Evolutionary conservation across 306 rosid species (phyloP).

Genomic region (Cyclanthera cordifolia): DNA sequence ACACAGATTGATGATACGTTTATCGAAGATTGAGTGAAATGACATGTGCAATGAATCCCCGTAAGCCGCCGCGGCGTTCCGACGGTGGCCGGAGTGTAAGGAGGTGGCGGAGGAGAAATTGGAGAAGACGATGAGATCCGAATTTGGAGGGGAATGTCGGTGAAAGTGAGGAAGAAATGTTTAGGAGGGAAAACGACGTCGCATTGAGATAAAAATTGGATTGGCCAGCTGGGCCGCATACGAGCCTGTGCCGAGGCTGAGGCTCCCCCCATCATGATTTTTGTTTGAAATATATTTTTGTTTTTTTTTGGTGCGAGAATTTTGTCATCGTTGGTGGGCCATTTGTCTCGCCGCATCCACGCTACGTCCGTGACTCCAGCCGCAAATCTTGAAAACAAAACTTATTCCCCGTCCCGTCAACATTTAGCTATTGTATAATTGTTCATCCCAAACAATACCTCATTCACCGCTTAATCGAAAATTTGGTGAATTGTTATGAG

Average conservation of each 20-base stretch:
- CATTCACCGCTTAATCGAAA: too few relatives aligned
- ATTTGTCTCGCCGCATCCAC: background rate
- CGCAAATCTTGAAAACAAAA: constrained; percentile 8
- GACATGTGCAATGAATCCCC: background rate
- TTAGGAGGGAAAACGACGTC: constrained; percentile 4
- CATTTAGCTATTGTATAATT: too few relatives aligned
- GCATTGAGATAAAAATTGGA: background rate
- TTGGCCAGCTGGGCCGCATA: constrained; percentile 12
- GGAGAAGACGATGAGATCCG: constrained; percentile 1
- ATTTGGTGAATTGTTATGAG: too few relatives aligned
- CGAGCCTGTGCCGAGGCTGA: background rate
- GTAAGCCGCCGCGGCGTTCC: background rate
- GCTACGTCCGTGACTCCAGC: constrained; percentile 12
- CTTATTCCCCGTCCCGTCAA: too few relatives aligned
- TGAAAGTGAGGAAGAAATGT: background rate
- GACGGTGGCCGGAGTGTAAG: background rate
- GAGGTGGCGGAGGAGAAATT: background rate
- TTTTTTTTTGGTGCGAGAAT: background rate
- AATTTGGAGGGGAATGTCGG: constrained; percentile 2
- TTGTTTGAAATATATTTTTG: background rate
- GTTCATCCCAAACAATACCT: too few relatives aligned
- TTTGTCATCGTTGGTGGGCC: constrained; percentile 10
- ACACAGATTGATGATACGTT: background rate
- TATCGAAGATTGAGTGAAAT: background rate
- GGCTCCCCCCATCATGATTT: background rate